These are phyloP conservation scores for Schizochytrium sp. DNA, from an alignment of 108 stramenopile genomes.

Conservation along the genomic window DNA sequence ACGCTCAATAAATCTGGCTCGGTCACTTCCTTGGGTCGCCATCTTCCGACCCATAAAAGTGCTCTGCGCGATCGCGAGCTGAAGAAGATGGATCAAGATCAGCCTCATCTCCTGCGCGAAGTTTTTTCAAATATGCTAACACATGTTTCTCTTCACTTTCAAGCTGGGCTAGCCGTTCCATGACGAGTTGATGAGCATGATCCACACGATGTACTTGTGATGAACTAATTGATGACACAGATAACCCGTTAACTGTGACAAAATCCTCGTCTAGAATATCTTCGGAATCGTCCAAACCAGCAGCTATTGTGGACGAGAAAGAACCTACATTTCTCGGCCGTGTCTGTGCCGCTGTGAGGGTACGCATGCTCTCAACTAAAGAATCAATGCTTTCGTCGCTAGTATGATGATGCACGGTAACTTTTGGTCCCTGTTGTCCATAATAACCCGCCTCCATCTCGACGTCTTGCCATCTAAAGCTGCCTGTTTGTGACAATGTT, in stretches of 20 bases:
- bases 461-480: too few species aligned
- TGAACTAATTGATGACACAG: background rate
- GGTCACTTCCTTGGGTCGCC: background rate
- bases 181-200: background rate
- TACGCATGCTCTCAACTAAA: too few species aligned
- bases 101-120: too few species aligned
- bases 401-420: too few species aligned
- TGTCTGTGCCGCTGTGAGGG: background rate
- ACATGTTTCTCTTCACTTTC: too few species aligned
- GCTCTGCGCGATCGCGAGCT: background rate
- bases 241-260: background rate
- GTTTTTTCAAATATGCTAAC: too few species aligned
- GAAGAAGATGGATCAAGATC: too few species aligned
- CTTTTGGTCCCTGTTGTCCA: too few species aligned
- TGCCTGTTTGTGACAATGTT: too few species aligned
- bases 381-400: too few species aligned
- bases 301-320: background rate
- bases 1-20: background rate
- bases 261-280: conserved; percentile 9
- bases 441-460: too few species aligned
- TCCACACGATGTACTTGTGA: background rate
- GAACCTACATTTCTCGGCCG: background rate
- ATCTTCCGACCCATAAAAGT: background rate
- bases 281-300: background rate
- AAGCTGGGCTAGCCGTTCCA: background rate